A percentile compares a stretch with the other conserved stretches of the same genome.
phyloP scores from a whole-genome alignment of 2,329 filamentous ascomycete genomes.

The Fusarium pininemorale region DNA sequence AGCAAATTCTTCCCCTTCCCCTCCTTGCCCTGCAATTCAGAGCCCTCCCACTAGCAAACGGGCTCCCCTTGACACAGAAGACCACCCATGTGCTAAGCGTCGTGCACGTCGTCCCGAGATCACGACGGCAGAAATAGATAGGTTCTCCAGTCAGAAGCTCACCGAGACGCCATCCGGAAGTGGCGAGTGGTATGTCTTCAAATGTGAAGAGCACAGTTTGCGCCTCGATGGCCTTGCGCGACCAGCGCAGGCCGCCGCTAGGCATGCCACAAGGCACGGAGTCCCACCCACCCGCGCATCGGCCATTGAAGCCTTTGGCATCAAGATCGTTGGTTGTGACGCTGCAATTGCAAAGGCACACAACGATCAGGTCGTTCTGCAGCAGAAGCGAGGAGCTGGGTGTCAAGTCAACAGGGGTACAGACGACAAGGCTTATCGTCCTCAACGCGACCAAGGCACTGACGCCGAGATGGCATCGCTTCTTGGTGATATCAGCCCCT shows the following conservation, averaged over 20 bases:
- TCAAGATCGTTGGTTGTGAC: background rate
- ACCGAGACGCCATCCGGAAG: background rate
- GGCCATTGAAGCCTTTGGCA: background rate
- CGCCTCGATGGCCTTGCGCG: background rate
- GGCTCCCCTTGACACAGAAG: background rate
- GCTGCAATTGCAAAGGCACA: background rate
- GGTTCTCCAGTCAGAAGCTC: background rate
- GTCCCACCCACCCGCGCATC: background rate
- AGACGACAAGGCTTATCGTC: background rate
- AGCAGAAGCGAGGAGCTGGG: rapidly evolving
- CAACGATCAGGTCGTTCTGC: background rate
- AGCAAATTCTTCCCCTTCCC: too few species aligned
- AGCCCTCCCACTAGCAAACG: background rate
- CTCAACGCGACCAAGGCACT: too few species aligned
- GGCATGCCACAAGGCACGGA: background rate
- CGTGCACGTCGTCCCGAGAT: background rate
- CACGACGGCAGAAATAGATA: background rate
- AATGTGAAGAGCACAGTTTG: background rate
- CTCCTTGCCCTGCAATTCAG: rapidly evolving
- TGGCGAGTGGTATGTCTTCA: background rate
- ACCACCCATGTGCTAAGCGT: background rate
- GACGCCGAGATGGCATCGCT: background rate
- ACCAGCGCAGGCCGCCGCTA: background rate
- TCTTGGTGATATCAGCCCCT: background rate
- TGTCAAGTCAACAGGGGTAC: rapidly evolving